phyloP scores from a whole-genome alignment of 257 asterid genomes.

The Haberlea rhodopensis region DNA sequence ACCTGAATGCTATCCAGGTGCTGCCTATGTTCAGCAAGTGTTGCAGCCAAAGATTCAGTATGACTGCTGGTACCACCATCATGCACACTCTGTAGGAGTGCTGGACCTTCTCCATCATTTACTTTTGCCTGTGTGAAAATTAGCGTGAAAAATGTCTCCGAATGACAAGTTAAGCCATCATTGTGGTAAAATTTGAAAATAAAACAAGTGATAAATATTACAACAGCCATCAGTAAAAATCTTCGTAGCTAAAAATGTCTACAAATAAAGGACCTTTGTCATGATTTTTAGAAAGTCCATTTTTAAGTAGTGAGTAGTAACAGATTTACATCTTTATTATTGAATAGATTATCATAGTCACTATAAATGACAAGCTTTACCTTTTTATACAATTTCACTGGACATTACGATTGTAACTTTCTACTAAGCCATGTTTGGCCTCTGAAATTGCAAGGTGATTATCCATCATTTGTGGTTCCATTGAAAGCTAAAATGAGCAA shows the following conservation, averaged over 20 bases:
- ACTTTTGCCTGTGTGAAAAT: constrained; percentile 66
- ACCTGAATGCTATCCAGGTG: constrained; percentile 99
- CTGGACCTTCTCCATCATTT: constrained; percentile 97
- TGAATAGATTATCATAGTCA: too few species aligned
- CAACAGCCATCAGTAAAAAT: neutral
- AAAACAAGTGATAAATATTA: constrained; percentile 4
- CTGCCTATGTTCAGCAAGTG: constrained; percentile 87
- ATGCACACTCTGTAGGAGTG: constrained; percentile 69
- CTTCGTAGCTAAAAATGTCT: neutral
- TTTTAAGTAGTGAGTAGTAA: too few species aligned
- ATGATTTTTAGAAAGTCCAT: neutral
- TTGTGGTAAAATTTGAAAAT: constrained; percentile 5
- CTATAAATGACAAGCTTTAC: neutral
- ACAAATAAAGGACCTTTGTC: constrained; percentile 3
- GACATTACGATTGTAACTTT: neutral
- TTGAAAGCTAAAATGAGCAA: too few species aligned
- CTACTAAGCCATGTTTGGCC: constrained; percentile 5
- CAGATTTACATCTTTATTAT: too few species aligned
- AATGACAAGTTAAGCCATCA: constrained; percentile 20
- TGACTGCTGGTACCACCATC: constrained; percentile 78
- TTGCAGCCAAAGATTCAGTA: constrained; percentile 83
- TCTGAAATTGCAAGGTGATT: neutral
- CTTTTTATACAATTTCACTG: neutral
- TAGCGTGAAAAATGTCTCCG: constrained; percentile 13
- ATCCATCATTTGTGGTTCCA: too few species aligned